Conservation (phyloP, 768 basidiomycete genomes). For the Rhizopogon vinicolor region DNA sequence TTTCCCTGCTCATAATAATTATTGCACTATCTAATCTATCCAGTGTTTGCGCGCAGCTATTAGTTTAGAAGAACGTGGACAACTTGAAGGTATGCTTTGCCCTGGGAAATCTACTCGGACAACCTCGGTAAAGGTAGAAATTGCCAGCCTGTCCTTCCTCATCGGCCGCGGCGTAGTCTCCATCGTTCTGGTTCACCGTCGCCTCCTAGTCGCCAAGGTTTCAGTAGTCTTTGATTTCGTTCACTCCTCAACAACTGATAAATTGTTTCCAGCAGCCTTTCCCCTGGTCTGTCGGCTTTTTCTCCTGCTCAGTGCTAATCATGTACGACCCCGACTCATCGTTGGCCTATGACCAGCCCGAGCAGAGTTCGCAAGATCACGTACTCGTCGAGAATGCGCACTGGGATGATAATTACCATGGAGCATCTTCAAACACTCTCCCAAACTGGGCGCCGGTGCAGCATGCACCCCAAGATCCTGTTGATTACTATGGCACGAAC, state of each 20-base stretch:
- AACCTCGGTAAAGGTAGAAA: background rate
- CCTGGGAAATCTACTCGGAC: conserved; percentile 1
- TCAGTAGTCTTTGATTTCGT: background rate
- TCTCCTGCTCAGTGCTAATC: background rate
- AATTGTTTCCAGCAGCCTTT: background rate
- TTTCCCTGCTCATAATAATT: background rate
- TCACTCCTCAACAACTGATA: background rate
- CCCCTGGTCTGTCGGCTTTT: background rate
- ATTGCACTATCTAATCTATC: background rate
- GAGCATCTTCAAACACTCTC: conserved; percentile 3
- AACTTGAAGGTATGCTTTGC: background rate
- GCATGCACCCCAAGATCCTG: conserved; percentile 3
- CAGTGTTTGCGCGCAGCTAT: background rate
- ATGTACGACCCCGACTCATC: conserved; percentile 19
- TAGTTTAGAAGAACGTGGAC: background rate
- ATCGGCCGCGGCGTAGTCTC: background rate
- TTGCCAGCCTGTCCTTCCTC: too few relatives aligned
- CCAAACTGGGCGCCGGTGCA: conserved; percentile 5
- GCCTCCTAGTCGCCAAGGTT: background rate
- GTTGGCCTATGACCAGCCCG: conserved; percentile 25
- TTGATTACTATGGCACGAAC: conserved; percentile 11
- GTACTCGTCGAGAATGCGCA: background rate
- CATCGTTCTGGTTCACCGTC: background rate
- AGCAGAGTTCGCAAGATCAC: conserved; percentile 9
- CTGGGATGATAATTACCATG: background rate